Percentiles rank a stretch among this genome's conserved stretches.
These are phyloP conservation scores for Acrasis kona DNA, from an alignment of 78 protist species.

Conservation along the genomic window DNA sequence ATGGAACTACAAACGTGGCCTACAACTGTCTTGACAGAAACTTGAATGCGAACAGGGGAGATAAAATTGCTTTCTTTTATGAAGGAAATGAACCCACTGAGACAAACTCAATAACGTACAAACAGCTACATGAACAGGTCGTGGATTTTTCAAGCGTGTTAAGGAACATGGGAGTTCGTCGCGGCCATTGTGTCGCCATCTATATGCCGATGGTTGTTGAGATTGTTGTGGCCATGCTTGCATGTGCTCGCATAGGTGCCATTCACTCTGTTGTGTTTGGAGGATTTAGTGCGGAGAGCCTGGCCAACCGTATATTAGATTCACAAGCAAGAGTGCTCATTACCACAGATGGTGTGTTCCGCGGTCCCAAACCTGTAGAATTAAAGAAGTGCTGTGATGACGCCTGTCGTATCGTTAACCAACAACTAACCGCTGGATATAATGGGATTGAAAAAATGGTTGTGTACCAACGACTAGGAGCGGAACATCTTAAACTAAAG, in stretches of 20 bases:
- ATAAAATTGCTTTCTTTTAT: constrained; percentile 53
- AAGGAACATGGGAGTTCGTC: constrained; percentile 49
- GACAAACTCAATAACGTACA: constrained; percentile 19
- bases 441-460: constrained; percentile 12
- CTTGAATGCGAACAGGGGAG: constrained; percentile 39
- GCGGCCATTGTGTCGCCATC: constrained; percentile 81
- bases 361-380: constrained; percentile 48
- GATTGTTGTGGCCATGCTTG: constrained; percentile 79
- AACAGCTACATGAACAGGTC: constrained; percentile 37
- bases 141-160: constrained; percentile 61
- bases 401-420: no score
- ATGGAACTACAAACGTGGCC: constrained; percentile 66
- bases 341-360: constrained; percentile 63
- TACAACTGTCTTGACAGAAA: constrained; percentile 78
- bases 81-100: constrained; percentile 45
- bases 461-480: constrained; percentile 13
- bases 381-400: constrained; percentile 45
- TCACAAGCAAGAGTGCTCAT: constrained; percentile 47
- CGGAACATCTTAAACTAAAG: neutral
- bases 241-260: constrained; percentile 94
- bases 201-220: constrained; percentile 83
- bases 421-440: no score
- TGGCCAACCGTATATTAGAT: constrained; percentile 46
- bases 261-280: constrained; percentile 83
- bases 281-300: constrained; percentile 60